Conservation (phyloP, 2,329 filamentous ascomycete genomes). For the Tolypocladium paradoxum region DNA sequence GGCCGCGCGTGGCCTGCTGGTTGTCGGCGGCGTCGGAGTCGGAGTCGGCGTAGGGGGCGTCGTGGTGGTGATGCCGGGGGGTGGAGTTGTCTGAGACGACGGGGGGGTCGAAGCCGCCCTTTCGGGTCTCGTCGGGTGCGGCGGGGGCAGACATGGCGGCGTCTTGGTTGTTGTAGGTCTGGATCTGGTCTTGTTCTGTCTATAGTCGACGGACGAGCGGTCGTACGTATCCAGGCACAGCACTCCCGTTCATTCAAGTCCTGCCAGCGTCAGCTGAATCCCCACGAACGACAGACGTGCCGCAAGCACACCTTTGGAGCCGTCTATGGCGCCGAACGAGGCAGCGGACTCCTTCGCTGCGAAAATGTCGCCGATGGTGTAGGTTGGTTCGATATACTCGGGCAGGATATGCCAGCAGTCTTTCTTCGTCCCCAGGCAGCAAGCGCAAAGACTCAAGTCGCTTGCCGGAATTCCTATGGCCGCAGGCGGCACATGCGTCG, state of each 20-base stretch:
- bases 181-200: neutral
- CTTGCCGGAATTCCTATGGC: constrained; percentile 37
- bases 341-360: neutral
- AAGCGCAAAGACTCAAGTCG: constrained; percentile 62
- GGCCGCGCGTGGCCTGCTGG: constrained; percentile 31
- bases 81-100: neutral
- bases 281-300: too few species aligned
- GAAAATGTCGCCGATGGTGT: too few species aligned
- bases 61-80: neutral
- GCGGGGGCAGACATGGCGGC: constrained; percentile 4
- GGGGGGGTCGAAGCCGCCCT: constrained; percentile 8
- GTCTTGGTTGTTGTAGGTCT: neutral
- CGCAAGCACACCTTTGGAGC: neutral
- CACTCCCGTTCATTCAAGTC: neutral
- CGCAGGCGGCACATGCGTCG: constrained; percentile 30
- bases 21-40: constrained; percentile 18
- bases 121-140: constrained; percentile 1
- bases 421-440: constrained; percentile 45
- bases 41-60: neutral
- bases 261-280: too few species aligned
- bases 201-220: too few species aligned
- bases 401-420: constrained; percentile 25
- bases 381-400: neutral
- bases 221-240: neutral
- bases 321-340: neutral